Conservation (phyloP, 305 asterid genomes). For the Euphrasia arctica region DNA sequence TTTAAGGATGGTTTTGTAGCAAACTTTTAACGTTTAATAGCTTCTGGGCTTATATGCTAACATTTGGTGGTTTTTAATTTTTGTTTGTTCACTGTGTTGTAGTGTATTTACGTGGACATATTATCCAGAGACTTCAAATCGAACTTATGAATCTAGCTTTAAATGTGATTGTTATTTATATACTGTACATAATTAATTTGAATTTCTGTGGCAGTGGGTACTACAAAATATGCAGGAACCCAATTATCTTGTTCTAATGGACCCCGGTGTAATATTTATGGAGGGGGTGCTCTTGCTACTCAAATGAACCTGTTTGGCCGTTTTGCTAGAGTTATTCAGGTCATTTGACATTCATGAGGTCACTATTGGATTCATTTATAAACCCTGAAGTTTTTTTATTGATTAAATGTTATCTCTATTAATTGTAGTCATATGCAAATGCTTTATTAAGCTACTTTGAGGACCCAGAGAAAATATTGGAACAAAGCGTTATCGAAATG, state of each 20-base stretch:
- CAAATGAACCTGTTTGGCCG: conserved; percentile 84
- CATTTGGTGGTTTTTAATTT: not conserved
- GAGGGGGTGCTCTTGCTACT: conserved; percentile 60
- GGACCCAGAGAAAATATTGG: conserved; percentile 97
- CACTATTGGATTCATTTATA: conserved; percentile 21
- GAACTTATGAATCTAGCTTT: not conserved
- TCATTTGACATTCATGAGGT: conserved; percentile 28
- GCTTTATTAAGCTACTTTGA: conserved; percentile 82
- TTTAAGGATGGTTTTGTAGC: too few species aligned
- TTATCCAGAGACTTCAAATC: not conserved
- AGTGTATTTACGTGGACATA: not conserved
- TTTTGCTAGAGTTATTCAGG: conserved; percentile 83
- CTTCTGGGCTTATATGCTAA: not conserved
- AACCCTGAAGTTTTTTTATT: conserved; percentile 25
- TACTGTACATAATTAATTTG: not conserved
- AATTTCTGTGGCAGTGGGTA: conserved; percentile 44
- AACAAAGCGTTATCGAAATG: conserved; percentile 92
- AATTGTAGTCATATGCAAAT: conserved; percentile 90
- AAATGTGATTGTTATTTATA: not conserved
- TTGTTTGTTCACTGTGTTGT: not conserved
- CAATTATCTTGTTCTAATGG: conserved; percentile 42
- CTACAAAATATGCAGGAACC: conserved; percentile 40
- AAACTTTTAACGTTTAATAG: too few species aligned
- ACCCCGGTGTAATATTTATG: conserved; percentile 39
- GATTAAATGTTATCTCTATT: conserved; percentile 28